Evolutionary conservation across 208 protist species (phyloP), one percentile per base, ranked within the genome.

Genomic region (Trypanosoma avium): DNA sequence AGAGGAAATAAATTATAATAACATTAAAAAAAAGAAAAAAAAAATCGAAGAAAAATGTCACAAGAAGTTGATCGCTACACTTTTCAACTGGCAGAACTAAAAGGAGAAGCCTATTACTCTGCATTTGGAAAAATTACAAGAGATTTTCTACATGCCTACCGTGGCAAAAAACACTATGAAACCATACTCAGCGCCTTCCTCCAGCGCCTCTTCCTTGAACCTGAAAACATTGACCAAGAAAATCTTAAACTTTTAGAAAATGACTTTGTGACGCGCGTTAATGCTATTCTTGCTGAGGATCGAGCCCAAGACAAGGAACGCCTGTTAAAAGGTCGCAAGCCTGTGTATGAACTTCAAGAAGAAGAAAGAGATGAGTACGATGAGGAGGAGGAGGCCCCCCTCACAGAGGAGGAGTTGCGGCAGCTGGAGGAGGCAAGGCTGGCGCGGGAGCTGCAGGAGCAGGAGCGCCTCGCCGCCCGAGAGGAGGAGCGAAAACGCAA

Each of bases 21-120:
- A 42, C 10, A 42, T 42, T 42, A 42, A 42, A 42, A 42, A 36
- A 12, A 45, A n/a, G n/a, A 48, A 49, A 49, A 33, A 60, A 36
- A 27, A 4, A 26, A 22, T 29, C 24, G 55, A 26, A 15, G 57
- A 53, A 33, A 62, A 22, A 49, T 69, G 50, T 15, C 24, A 24
- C 54, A 63, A n/a, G 47, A 63, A 10, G 36, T 46, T 38, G 85
- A 94, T 55, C 61, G 69, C 35, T 86, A 79, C 57, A 89, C 86
- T 35, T 95, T 95, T 50, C 71, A 92, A 77, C 84, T 82, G 64
- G 81, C 78, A 47, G 84, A 93, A 30, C 81, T 86, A 21, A 86
- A 80, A 49, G 81, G 81, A 27, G 60, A 67, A 48, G 57, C 61
- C 7, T 72, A 83, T 12, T 86, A 79, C 42, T 29, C 81, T n/a